These are phyloP conservation scores for Cyberlindnera sargentensis DNA, from an alignment of 805 yeast genomes.

Conservation along the genomic window DNA sequence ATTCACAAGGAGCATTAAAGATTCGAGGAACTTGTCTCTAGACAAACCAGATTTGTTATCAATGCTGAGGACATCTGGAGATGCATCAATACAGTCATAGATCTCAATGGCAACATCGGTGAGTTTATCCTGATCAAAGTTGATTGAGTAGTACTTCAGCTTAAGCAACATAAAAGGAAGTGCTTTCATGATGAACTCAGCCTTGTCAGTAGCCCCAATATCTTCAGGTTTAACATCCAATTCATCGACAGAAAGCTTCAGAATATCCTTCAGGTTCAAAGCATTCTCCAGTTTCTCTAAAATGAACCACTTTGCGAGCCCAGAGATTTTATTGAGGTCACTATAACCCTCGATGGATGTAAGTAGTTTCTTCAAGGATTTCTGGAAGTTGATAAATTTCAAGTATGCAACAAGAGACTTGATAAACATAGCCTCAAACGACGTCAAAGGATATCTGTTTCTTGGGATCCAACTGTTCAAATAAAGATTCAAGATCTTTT, in stretches of 20 bases:
- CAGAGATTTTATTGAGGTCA: background rate
- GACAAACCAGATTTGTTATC: constrained; percentile 10
- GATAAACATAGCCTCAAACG: constrained; percentile 16
- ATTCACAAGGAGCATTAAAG: constrained; percentile 7
- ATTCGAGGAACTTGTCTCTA: constrained; percentile 7
- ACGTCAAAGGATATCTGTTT: constrained; percentile 8
- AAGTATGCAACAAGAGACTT: constrained; percentile 14
- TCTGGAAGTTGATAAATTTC: constrained; percentile 15
- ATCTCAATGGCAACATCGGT: constrained; percentile 6
- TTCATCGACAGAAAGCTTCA: constrained; percentile 1
- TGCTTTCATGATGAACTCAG: constrained; percentile 2
- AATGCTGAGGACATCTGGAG: constrained; percentile 4
- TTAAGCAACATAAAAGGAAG: constrained; percentile 10
- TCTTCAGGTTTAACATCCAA: constrained; percentile 2
- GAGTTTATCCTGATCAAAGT: constrained; percentile 10
- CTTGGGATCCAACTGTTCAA: constrained; percentile 25
- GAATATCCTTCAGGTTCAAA: constrained; percentile 6
- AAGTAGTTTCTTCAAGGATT: constrained; percentile 8
- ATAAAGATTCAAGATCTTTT: constrained; percentile 26
- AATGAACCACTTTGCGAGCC: constrained; percentile 13
- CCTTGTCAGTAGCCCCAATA: background rate
- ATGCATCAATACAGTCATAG: background rate
- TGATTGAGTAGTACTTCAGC: constrained; percentile 10
- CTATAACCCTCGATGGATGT: constrained; percentile 9
- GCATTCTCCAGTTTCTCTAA: constrained; percentile 9